Conservation (phyloP, 176 grass and related monocot species). For the Hordeum marinum region DNA sequence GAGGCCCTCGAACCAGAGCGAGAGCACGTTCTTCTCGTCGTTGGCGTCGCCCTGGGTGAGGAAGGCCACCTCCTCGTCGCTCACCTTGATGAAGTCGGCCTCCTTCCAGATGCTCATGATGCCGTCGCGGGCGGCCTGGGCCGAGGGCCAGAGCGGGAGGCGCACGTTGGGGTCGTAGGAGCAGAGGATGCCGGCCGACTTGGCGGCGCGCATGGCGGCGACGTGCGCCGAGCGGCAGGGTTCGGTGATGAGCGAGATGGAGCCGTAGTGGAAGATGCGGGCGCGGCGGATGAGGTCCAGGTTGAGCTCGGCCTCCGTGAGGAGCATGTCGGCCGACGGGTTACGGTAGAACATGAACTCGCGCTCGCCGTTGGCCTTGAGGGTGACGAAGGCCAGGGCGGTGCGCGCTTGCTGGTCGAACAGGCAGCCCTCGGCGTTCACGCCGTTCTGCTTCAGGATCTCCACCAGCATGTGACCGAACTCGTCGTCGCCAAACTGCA, state of each 20-base stretch:
- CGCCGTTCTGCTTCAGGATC: slow-evolving; percentile 77
- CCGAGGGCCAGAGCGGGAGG: slow-evolving; percentile 79
- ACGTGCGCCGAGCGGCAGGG: slow-evolving; percentile 69
- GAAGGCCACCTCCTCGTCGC: slow-evolving; percentile 88
- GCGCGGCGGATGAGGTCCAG: slow-evolving; percentile 58
- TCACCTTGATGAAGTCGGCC: slow-evolving; percentile 93
- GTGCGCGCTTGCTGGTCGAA: slow-evolving; percentile 84
- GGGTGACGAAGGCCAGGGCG: slow-evolving; percentile 76
- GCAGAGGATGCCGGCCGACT: slow-evolving; percentile 61
- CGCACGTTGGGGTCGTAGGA: slow-evolving; percentile 91
- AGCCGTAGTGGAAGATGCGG: slow-evolving; percentile 91
- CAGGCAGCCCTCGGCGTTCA: slow-evolving; percentile 51
- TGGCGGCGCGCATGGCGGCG: slow-evolving; percentile 83
- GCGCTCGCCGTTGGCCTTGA: slow-evolving; percentile 67
- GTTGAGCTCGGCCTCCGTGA: slow-evolving; percentile 66
- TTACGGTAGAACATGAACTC: slow-evolving; percentile 99
- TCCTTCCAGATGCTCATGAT: slow-evolving; percentile 92
- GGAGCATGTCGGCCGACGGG: slow-evolving; percentile 85
- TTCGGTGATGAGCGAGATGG: slow-evolving; percentile 83
- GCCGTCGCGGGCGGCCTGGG: slow-evolving; percentile 43
- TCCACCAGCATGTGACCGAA: slow-evolving; percentile 88
- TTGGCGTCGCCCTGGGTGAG: slow-evolving; percentile 63
- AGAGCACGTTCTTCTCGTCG: slow-evolving; percentile 61
- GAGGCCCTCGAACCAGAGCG: slow-evolving; percentile 77
- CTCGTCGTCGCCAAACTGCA: slow-evolving; percentile 87